Evolutionary conservation across 306 rosid species (phyloP).

Genomic region (Cicer pinnatifidum): DNA sequence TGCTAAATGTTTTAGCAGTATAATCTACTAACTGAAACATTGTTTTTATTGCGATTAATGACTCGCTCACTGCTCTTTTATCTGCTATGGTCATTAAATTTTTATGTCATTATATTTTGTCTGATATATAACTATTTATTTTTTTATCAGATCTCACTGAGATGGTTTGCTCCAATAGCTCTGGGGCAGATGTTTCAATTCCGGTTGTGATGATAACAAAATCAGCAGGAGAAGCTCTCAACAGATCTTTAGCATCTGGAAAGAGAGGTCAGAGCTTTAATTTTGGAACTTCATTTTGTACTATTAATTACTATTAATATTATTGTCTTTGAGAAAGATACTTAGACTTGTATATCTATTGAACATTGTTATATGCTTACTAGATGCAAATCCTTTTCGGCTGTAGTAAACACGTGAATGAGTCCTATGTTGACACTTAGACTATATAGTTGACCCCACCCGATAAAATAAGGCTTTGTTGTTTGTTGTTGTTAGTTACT

Average conservation of each 20-base stretch:
- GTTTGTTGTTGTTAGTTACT: slow-evolving; percentile 35
- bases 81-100: slow-evolving; percentile 8
- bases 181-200: slow-evolving; percentile 63
- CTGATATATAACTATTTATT: slow-evolving; percentile 17
- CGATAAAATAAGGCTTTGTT: not conserved
- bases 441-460: not conserved
- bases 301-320: slow-evolving; percentile 13
- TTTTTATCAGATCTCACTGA: slow-evolving; percentile 65
- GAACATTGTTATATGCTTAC: slow-evolving; percentile 3
- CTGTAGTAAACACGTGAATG: not conserved
- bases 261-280: slow-evolving; percentile 61
- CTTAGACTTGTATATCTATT: slow-evolving; percentile 9
- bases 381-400: not conserved
- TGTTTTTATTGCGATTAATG: slow-evolving; percentile 23
- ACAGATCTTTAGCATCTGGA: slow-evolving; percentile 58
- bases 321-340: slow-evolving; percentile 34
- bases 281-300: slow-evolving; percentile 38
- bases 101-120: not conserved
- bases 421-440: not conserved
- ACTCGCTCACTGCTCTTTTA: slow-evolving; percentile 3
- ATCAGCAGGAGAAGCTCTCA: slow-evolving; percentile 74
- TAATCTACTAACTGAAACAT: slow-evolving; percentile 10
- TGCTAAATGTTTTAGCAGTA: slow-evolving; percentile 10
- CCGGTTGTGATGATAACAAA: slow-evolving; percentile 80
- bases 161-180: slow-evolving; percentile 79